These are phyloP conservation scores for Ceratocystis cacaofunesta DNA, from an alignment of 2,329 filamentous ascomycete species.

Conservation along the genomic window DNA sequence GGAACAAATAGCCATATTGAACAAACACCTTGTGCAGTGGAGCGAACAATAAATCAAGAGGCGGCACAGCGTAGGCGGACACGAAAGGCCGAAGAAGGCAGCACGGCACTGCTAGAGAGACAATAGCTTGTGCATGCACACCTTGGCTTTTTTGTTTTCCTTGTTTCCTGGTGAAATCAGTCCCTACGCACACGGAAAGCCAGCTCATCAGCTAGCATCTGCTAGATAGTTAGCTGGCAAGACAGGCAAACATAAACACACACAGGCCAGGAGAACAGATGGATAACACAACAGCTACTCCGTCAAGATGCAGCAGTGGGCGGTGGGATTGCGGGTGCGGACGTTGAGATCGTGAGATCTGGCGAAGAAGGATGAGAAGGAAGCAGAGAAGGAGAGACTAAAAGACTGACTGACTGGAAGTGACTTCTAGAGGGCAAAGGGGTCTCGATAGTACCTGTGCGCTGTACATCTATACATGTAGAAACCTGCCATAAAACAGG, in stretches of 20 bases:
- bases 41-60: neutral
- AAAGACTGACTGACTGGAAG: neutral
- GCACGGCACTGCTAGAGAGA: neutral
- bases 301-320: neutral
- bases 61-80: neutral
- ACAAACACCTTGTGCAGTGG: neutral
- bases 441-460: neutral
- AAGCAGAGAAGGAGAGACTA: neutral
- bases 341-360: conserved; percentile 7
- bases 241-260: neutral
- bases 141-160: neutral
- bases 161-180: neutral
- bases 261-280: neutral
- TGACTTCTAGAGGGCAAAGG: neutral
- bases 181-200: too few species aligned
- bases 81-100: neutral
- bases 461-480: too few species aligned
- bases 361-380: conserved; percentile 8
- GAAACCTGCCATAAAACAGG: too few species aligned
- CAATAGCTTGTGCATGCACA: neutral
- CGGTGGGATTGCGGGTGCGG: neutral
- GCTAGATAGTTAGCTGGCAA: too few species aligned
- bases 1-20: neutral
- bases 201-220: too few species aligned
- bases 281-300: neutral